phyloP scores from a whole-genome alignment of 2,329 filamentous ascomycete species.

The Pestalotiopsis sp. region DNA sequence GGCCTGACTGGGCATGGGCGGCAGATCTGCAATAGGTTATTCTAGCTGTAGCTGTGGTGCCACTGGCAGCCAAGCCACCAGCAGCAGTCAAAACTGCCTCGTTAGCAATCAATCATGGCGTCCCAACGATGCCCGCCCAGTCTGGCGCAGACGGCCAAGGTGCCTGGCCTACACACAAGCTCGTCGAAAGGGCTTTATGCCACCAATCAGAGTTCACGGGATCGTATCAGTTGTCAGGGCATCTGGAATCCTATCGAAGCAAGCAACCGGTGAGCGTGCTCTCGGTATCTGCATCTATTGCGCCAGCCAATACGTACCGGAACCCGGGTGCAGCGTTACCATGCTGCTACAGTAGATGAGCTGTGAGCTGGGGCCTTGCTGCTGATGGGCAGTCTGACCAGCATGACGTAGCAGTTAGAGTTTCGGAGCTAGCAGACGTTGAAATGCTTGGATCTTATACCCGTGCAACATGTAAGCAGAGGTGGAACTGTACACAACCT shows the following conservation, averaged over 20 bases:
- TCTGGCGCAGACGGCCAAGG: background rate
- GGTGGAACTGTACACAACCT: background rate
- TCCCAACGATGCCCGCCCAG: background rate
- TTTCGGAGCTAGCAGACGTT: background rate
- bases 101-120: background rate
- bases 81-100: background rate
- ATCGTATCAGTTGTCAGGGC: background rate
- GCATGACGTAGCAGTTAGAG: slow-evolving; percentile 10
- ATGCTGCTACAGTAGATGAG: background rate
- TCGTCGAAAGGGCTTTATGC: background rate
- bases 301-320: background rate
- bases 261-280: background rate
- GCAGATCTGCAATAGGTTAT: background rate
- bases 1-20: background rate
- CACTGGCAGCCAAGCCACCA: background rate
- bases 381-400: background rate
- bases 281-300: background rate
- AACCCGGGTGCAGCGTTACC: background rate
- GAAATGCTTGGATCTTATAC: slow-evolving; percentile 1
- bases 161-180: background rate
- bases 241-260: background rate
- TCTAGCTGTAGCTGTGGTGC: background rate
- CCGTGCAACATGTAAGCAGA: slow-evolving; percentile 4
- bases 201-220: background rate
- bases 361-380: background rate